Evolutionary conservation across 176 grass and related monocot species (phyloP), one percentile per base, ranked within the genome.

Genomic region (Pharus latifolius): DNA sequence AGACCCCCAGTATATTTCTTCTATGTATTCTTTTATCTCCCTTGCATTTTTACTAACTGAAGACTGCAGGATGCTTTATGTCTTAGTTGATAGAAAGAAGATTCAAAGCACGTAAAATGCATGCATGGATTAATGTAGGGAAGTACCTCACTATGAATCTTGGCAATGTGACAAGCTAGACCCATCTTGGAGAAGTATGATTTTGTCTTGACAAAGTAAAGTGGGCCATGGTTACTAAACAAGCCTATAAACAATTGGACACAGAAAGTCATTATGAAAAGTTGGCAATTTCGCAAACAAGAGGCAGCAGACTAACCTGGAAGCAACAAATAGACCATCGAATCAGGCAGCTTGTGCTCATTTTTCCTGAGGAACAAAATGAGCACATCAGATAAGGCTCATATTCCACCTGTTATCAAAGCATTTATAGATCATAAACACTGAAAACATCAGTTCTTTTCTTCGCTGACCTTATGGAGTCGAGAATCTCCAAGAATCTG

Each of bases 201-300:
- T 76, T 97, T 97, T 55, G 93, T 92, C 45, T 90, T 92, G 43
- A 97, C 89, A 82, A 97, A 97, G 71, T 97, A 97, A 34, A 92
- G 80, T 26, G 89, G 86, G 4, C 93, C 93, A 17, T 90, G 93
- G 62, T 97, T 92, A 79, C 89, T 97, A 82, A 97, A 97, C 38
- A 97, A 65, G 67, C 93, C 86, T 96, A 46, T 61, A 78, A 74
- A 72, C 28, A 65, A 6, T 17, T 68, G 41, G 11, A 84, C 60
- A 70, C 13, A 6, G 7, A 25, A 67, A 67, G 5, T 79, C 28
- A 73, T 13, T 56, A 81, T 26, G 40, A 15, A 60, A 74, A n/a
- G 28, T 41, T 54, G 29, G 43, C 44, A 85, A 66, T 68, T 55
- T 66, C 22, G 55, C 24, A 73, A 32, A 7, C 0, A 49, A 48